Evolutionary conservation across 331 rosid genomes (phyloP).

Genomic region (Pyracantha coccinea): DNA sequence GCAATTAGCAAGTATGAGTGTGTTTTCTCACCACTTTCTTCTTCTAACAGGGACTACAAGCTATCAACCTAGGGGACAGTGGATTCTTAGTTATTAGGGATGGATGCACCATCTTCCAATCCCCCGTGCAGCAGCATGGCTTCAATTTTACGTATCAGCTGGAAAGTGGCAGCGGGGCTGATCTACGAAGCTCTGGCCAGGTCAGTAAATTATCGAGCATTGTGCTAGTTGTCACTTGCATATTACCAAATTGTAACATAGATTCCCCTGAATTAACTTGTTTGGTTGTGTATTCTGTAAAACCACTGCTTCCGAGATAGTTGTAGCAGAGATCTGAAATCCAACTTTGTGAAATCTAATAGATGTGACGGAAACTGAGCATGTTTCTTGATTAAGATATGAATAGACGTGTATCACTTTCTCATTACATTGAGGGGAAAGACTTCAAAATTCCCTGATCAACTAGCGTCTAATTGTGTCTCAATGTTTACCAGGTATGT

Average conservation of each 20-base stretch:
- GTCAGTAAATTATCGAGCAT: conserved; percentile 23
- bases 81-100: conserved; percentile 86
- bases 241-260: background rate
- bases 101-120: conserved; percentile 70
- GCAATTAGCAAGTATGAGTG: background rate
- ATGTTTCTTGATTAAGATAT: background rate
- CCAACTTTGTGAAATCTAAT: background rate
- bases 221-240: background rate
- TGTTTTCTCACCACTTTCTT: conserved; percentile 4
- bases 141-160: conserved; percentile 89
- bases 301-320: too few relatives aligned
- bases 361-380: background rate
- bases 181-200: conserved; percentile 89
- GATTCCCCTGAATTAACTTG: background rate
- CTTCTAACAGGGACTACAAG: conserved; percentile 61
- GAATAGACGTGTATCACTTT: background rate
- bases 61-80: conserved; percentile 92
- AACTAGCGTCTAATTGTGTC: conserved; percentile 1
- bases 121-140: conserved; percentile 79
- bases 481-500: conserved; percentile 36
- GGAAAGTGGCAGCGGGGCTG: conserved; percentile 70
- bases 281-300: too few relatives aligned
- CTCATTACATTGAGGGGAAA: too few relatives aligned
- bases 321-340: background rate
- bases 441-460: background rate